phyloP scores from a whole-genome alignment of 805 yeast species.

The Wickerhamomyces sydowiorum region DNA sequence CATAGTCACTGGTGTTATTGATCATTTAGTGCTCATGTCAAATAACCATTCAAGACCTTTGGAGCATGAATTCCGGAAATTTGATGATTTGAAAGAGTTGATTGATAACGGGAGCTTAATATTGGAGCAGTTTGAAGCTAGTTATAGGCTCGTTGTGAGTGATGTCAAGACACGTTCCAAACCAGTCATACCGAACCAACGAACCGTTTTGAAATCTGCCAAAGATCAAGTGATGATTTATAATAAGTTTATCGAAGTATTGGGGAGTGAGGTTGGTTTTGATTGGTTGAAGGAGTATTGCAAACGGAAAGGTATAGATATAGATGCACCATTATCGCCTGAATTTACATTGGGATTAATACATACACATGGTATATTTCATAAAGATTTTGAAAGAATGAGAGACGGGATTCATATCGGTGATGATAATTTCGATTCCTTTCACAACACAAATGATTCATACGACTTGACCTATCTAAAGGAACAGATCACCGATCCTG shows the following conservation, averaged over 20 bases:
- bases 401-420: slow-evolving; percentile 41
- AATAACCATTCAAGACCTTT: slow-evolving; percentile 6
- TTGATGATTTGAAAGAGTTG: slow-evolving; percentile 9
- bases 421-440: slow-evolving; percentile 32
- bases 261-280: slow-evolving; percentile 31
- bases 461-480: slow-evolving; percentile 17
- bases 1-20: slow-evolving; percentile 61
- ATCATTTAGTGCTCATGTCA: slow-evolving; percentile 32
- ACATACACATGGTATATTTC: slow-evolving; percentile 30
- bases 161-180: slow-evolving; percentile 61
- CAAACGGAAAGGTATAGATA: slow-evolving; percentile 37
- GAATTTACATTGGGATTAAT: slow-evolving; percentile 33
- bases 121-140: slow-evolving; percentile 11
- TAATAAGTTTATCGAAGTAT: slow-evolving; percentile 37
- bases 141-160: slow-evolving; percentile 28
- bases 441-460: background rate
- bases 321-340: slow-evolving; percentile 43
- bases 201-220: slow-evolving; percentile 42
- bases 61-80: background rate
- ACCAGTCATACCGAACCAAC: slow-evolving; percentile 40
- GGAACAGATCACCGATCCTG: slow-evolving; percentile 11
- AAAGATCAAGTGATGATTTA: slow-evolving; percentile 60
- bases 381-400: slow-evolving; percentile 37
- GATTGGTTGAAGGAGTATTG: slow-evolving; percentile 41
- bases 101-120: slow-evolving; percentile 6